A percentile compares a stretch with the other conserved stretches of the same genome.
phyloP scores from a whole-genome alignment of 306 rosid genomes.

The Vigna hirtella region DNA sequence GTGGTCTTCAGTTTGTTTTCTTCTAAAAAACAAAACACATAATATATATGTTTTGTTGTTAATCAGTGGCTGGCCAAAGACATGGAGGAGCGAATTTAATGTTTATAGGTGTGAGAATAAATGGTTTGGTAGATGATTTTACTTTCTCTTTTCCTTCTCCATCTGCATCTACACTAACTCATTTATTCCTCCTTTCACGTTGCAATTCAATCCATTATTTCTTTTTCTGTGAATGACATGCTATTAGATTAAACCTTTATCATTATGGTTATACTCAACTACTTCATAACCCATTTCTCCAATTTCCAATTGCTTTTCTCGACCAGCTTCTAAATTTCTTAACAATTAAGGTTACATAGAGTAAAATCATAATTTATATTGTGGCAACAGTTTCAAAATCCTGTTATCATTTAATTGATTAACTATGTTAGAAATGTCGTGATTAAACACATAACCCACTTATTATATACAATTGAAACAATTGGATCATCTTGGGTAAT shows the following conservation, averaged over 20 bases:
- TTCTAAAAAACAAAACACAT: background rate
- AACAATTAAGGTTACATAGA: background rate
- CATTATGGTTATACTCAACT: too few species aligned
- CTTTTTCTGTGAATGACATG: background rate
- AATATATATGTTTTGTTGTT: background rate
- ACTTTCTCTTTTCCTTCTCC: background rate
- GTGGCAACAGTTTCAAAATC: too few species aligned
- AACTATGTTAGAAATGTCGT: too few species aligned
- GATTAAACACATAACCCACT: too few species aligned
- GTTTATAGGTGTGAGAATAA: conserved; percentile 34
- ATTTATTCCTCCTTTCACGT: background rate
- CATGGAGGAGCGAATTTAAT: conserved; percentile 7
- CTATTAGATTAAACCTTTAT: too few species aligned
- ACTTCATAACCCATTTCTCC: too few species aligned
- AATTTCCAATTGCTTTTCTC: too few species aligned
- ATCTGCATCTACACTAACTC: background rate
- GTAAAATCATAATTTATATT: too few species aligned
- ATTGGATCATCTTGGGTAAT: too few species aligned
- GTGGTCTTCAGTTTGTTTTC: background rate
- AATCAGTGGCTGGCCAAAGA: background rate
- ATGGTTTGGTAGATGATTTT: conserved; percentile 16
- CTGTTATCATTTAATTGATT: too few species aligned
- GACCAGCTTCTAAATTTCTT: background rate
- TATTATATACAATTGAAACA: too few species aligned
- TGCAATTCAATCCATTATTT: background rate